Evolutionary conservation across 2,329 filamentous ascomycete genomes (phyloP), one percentile per base, ranked within the genome.

Genomic region (Nigrograna mackinnonii): DNA sequence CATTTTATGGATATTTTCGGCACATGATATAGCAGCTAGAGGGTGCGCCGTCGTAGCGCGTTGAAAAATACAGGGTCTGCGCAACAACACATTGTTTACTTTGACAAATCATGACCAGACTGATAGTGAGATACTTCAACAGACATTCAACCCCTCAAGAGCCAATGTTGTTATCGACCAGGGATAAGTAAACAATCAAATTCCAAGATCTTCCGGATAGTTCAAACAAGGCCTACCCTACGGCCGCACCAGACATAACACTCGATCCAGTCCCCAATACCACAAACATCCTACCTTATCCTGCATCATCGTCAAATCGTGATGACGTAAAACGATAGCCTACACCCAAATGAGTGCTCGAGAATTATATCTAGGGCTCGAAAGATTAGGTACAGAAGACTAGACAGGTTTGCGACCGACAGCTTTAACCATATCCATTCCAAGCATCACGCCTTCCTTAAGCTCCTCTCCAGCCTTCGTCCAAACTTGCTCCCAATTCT

Each of bases 401-500:
- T 17, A 38, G 6, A 28, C 11, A 3, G 22, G 41, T 32, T 49
- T 49, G 24, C 33, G 36, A 16, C 38, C 46, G 12, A 49, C 46
- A n/a, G 17, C 9, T 12, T 46, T 35, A 21, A 49, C 5, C 38
- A 46, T 39, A 20, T 43, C 43, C 43, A 43, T 49, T 2, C 26
- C 35, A 13, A 49, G 6, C n/a, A 35, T 43, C 11, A 46, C 35
- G 11, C 46, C 46, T 19, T 43, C 21, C 13, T 20, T 34, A 36
- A 49, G 37, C 36, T 49, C 43, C 13, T 36, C 39, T 3, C 35
- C 30, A n/a, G 35, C 35, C 5, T 46, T 40, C 6, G 20, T 26
- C 46, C 46, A 49, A 4, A 45, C 7, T 21, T 48, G 37, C n/a
- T 41, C 37, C 33, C 33, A 45, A 20, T 42, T 42, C 24, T 38